Conservation (phyloP, 2,329 filamentous ascomycete genomes). For the Monascus ruber region DNA sequence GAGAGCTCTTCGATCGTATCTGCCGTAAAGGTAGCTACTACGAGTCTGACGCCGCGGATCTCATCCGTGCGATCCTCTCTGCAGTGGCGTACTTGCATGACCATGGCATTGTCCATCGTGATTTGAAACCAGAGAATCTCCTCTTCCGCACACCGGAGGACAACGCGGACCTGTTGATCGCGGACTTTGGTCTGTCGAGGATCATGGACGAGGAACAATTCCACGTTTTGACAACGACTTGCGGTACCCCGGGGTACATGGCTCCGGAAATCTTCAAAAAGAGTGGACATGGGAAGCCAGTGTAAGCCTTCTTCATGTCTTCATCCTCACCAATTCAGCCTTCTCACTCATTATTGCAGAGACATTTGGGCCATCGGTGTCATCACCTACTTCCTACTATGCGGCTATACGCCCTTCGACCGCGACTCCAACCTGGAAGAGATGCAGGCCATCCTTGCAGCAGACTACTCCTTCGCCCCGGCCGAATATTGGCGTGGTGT, state of each 20-base stretch:
- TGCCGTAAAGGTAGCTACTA: slow-evolving; percentile 98
- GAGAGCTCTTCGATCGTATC: slow-evolving; percentile 95
- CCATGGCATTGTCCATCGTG: slow-evolving; percentile 95
- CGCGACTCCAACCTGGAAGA: slow-evolving; percentile 95
- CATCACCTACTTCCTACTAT: slow-evolving; percentile 96
- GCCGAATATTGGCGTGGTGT: slow-evolving; percentile 95
- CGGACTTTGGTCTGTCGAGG: slow-evolving; percentile 86
- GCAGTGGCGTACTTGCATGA: slow-evolving; percentile 98
- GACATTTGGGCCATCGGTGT: slow-evolving; percentile 98
- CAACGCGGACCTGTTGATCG: slow-evolving; percentile 91
- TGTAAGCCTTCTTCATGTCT: slow-evolving; percentile 39
- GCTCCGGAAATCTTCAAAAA: slow-evolving; percentile 99
- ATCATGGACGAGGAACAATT: slow-evolving; percentile 99
- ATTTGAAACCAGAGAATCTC: slow-evolving; percentile 94
- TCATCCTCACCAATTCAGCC: neutral
- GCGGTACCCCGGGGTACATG: slow-evolving; percentile 97
- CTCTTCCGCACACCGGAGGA: slow-evolving; percentile 96
- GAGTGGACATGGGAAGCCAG: slow-evolving; percentile 91
- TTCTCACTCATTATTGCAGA: slow-evolving; percentile 22
- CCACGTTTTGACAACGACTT: slow-evolving; percentile 93
- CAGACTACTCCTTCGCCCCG: slow-evolving; percentile 92
- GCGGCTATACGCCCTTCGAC: slow-evolving; percentile 96
- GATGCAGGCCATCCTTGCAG: slow-evolving; percentile 96
- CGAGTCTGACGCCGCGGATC: slow-evolving; percentile 88
- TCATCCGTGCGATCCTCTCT: slow-evolving; percentile 87